Evolutionary conservation across 2,329 filamentous ascomycete species (phyloP).

Genomic region (Simplicillium sp.): DNA sequence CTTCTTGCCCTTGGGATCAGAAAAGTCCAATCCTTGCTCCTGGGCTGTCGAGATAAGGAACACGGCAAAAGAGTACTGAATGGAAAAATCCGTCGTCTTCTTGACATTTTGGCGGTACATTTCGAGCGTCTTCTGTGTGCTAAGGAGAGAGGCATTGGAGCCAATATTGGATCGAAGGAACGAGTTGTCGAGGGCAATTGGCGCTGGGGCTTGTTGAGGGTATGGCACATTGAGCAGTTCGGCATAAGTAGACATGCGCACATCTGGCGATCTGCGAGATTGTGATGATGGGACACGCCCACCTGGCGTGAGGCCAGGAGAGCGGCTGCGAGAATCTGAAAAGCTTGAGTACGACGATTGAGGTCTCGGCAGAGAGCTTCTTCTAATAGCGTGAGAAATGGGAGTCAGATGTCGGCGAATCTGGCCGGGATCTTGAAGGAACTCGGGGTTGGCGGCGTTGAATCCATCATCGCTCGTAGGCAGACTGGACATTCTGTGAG

Average conservation of each 20-base stretch:
- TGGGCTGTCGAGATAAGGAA: slow-evolving; percentile 87
- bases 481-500: slow-evolving; percentile 15
- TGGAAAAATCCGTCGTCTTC: slow-evolving; percentile 83
- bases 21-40: slow-evolving; percentile 55
- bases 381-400: slow-evolving; percentile 40
- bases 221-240: slow-evolving; percentile 63
- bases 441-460: slow-evolving; percentile 40
- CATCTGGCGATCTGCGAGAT: slow-evolving; percentile 47
- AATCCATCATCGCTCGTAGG: slow-evolving; percentile 20
- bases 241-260: slow-evolving; percentile 41
- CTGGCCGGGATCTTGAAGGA: slow-evolving; percentile 37
- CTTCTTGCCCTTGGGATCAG: slow-evolving; percentile 35
- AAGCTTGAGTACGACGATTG: slow-evolving; percentile 66
- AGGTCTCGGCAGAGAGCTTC: slow-evolving; percentile 57
- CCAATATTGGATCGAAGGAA: slow-evolving; percentile 72
- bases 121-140: slow-evolving; percentile 86
- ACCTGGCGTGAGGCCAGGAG: slow-evolving; percentile 35
- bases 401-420: slow-evolving; percentile 56
- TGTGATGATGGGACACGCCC: slow-evolving; percentile 38
- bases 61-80: slow-evolving; percentile 93
- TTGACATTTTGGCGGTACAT: slow-evolving; percentile 98
- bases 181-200: slow-evolving; percentile 70
- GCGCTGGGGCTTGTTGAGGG: slow-evolving; percentile 61
- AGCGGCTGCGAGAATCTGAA: slow-evolving; percentile 62
- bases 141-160: slow-evolving; percentile 81